These are phyloP conservation scores for Neocatenulostroma microsporum DNA, from an alignment of 2,329 filamentous ascomycete species.

Conservation along the genomic window DNA sequence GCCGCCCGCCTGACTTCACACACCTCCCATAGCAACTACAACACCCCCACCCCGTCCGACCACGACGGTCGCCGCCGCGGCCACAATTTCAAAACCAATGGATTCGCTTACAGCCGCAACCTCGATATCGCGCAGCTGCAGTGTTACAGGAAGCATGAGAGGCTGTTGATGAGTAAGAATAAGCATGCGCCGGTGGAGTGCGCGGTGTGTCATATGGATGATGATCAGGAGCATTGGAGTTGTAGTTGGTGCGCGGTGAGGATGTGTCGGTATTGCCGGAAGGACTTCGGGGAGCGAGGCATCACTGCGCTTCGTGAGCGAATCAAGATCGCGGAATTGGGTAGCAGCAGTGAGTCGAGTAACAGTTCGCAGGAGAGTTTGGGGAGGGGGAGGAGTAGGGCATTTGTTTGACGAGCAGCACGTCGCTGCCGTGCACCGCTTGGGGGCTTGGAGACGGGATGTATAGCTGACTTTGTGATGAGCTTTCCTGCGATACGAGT, in stretches of 20 bases:
- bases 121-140: slow-evolving; percentile 23
- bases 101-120: slow-evolving; percentile 25
- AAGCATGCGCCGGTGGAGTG: slow-evolving; percentile 28
- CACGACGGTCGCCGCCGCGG: slow-evolving; percentile 18
- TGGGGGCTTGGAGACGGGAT: too few relatives aligned
- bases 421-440: too few relatives aligned
- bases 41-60: slow-evolving; percentile 12
- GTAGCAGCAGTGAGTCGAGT: neutral
- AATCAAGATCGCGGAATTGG: slow-evolving; percentile 13
- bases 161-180: slow-evolving; percentile 24
- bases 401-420: slow-evolving; percentile 1
- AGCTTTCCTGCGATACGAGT: neutral
- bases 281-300: slow-evolving; percentile 18
- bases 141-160: slow-evolving; percentile 23
- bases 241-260: slow-evolving; percentile 27
- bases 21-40: slow-evolving; percentile 23
- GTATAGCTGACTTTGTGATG: neutral
- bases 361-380: slow-evolving; percentile 6
- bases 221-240: slow-evolving; percentile 23
- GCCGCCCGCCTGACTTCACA: slow-evolving; percentile 17
- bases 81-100: slow-evolving; percentile 26
- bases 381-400: slow-evolving; percentile 25
- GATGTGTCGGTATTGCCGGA: slow-evolving; percentile 25
- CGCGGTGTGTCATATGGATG: slow-evolving; percentile 27
- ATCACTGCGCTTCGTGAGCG: slow-evolving; percentile 17